Percentiles rank a stretch among this genome's conserved stretches.
Conservation (phyloP, 352 stramenopile genomes). For the Globisporangium nodosum region DNA sequence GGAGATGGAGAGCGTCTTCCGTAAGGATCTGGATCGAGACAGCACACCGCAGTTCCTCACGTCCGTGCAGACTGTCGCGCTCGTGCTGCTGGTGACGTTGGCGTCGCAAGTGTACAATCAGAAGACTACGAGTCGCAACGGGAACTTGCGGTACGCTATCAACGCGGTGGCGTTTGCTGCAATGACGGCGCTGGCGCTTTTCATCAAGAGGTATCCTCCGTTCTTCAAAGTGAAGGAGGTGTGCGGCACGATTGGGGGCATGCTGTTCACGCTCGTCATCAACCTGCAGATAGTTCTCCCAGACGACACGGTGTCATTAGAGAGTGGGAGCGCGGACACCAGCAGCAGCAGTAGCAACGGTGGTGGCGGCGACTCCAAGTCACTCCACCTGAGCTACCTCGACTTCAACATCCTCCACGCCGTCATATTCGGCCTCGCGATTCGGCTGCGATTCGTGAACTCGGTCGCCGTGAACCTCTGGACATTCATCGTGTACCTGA, state of each 20-base stretch:
- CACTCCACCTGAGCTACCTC: slow-evolving; percentile 24
- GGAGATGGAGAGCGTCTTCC: slow-evolving; percentile 57
- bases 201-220: slow-evolving; percentile 25
- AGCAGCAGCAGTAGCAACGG: not conserved
- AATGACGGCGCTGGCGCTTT: slow-evolving; percentile 20
- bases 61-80: slow-evolving; percentile 26
- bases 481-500: slow-evolving; percentile 31
- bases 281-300: slow-evolving; percentile 38
- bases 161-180: slow-evolving; percentile 21
- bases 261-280: slow-evolving; percentile 31
- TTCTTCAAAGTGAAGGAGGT: slow-evolving; percentile 34
- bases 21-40: slow-evolving; percentile 38
- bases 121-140: slow-evolving; percentile 11
- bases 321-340: not conserved
- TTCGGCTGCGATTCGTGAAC: slow-evolving; percentile 58
- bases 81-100: slow-evolving; percentile 31
- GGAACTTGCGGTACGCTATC: slow-evolving; percentile 31
- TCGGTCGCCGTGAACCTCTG: slow-evolving; percentile 35
- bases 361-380: not conserved
- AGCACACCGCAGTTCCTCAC: slow-evolving; percentile 48
- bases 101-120: slow-evolving; percentile 37
- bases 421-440: slow-evolving; percentile 47
- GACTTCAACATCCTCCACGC: slow-evolving; percentile 48
- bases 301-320: not conserved
- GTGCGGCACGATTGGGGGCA: slow-evolving; percentile 18